phyloP scores from a whole-genome alignment of 2,329 filamentous ascomycete genomes.

The Monosporascus ibericus region DNA sequence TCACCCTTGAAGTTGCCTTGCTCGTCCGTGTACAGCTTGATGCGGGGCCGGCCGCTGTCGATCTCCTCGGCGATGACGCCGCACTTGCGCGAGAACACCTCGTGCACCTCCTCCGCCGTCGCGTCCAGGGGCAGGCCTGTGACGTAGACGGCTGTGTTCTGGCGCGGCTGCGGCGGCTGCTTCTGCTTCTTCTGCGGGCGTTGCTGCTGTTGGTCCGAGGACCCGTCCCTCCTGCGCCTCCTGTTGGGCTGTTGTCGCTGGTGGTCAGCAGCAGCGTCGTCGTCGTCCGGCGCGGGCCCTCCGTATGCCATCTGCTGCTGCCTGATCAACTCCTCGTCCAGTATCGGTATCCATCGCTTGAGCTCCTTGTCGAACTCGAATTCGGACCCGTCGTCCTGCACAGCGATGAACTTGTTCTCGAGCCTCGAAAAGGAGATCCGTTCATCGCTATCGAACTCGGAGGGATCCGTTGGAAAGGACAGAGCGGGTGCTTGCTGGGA shows the following conservation, averaged over 20 bases:
- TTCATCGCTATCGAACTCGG: constrained; percentile 69
- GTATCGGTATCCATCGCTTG: constrained; percentile 67
- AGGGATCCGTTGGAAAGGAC: constrained; percentile 52
- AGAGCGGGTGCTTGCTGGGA: constrained; percentile 16
- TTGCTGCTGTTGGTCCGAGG: constrained; percentile 25
- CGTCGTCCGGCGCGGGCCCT: constrained; percentile 29
- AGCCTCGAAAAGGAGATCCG: constrained; percentile 84
- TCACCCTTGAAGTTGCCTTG: constrained; percentile 87
- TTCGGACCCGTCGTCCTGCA: constrained; percentile 77
- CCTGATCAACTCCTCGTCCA: constrained; percentile 35
- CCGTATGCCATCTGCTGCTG: constrained; percentile 28
- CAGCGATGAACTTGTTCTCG: constrained; percentile 75
- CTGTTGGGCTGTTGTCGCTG: constrained; percentile 22
- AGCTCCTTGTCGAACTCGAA: constrained; percentile 71
- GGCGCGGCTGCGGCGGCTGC: constrained; percentile 43
- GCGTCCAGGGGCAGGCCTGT: constrained; percentile 79
- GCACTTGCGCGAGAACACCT: constrained; percentile 76
- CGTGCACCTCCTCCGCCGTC: constrained; percentile 71
- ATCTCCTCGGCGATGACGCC: constrained; percentile 93
- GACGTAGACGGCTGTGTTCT: constrained; percentile 90
- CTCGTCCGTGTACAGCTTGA: constrained; percentile 86
- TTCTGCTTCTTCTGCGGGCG: constrained; percentile 42
- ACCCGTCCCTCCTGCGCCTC: constrained; percentile 32
- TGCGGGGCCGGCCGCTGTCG: constrained; percentile 77
- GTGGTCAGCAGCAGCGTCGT: constrained; percentile 24